Evolutionary conservation across 2,329 filamentous ascomycete species (phyloP).

Genomic region (Diaporthe ampelina): DNA sequence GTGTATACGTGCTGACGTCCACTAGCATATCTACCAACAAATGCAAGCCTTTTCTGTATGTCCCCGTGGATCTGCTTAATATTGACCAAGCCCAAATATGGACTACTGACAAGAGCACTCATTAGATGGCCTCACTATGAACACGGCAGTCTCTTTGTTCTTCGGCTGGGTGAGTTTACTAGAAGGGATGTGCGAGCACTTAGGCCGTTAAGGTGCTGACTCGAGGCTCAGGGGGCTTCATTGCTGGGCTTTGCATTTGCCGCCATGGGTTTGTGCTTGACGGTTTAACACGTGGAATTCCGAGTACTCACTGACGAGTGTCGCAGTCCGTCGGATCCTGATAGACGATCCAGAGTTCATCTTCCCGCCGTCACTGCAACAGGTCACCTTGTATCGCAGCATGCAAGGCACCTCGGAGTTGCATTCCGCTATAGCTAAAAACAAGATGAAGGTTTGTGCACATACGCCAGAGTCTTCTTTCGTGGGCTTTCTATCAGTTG

Average conservation of each 20-base stretch:
- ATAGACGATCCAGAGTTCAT: slow-evolving; percentile 45
- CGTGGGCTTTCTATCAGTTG: neutral
- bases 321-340: slow-evolving; percentile 41
- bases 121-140: slow-evolving; percentile 41
- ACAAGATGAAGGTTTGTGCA: slow-evolving; percentile 35
- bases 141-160: slow-evolving; percentile 43
- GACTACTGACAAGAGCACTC: neutral
- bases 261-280: slow-evolving; percentile 40
- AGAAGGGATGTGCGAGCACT: neutral
- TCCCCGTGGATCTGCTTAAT: neutral
- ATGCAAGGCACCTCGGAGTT: slow-evolving; percentile 41
- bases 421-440: slow-evolving; percentile 12
- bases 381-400: slow-evolving; percentile 44
- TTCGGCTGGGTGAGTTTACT: slow-evolving; percentile 38
- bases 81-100: too few species aligned
- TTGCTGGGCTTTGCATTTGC: slow-evolving; percentile 44
- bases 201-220: neutral
- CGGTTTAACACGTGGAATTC: neutral
- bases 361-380: slow-evolving; percentile 43
- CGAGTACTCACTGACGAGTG: neutral
- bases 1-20: neutral
- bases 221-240: slow-evolving; percentile 37
- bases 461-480: too few species aligned
- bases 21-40: slow-evolving; percentile 39
- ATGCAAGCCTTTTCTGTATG: slow-evolving; percentile 42